Percentiles rank a stretch among this genome's conserved stretches.
Evolutionary conservation across 176 grass and related monocot genomes (phyloP).

Genomic region (Paspalum vaginatum): DNA sequence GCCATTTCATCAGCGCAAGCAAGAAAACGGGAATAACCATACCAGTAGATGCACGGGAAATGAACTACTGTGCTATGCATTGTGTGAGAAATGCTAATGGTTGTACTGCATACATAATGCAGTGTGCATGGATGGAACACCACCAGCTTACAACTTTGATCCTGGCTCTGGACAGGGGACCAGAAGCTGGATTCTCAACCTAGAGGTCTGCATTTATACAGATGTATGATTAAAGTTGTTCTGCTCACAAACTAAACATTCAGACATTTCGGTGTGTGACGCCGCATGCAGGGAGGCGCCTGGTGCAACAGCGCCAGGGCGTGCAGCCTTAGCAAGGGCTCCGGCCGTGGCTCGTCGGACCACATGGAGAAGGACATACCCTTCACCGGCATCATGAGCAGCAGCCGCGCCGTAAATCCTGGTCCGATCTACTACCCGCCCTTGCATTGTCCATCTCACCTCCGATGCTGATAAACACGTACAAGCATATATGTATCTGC

Average conservation of each 20-base stretch:
- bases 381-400: conserved; percentile 74
- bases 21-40: no score
- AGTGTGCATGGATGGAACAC: conserved; percentile 90
- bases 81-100: no score
- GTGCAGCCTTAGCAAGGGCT: conserved; percentile 48
- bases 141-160: conserved; percentile 71
- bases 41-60: neutral
- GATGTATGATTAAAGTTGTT: no score
- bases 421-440: conserved; percentile 18
- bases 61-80: no score
- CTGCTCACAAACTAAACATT: no score
- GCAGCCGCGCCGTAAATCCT: conserved; percentile 54
- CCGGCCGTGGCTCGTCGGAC: conserved; percentile 62
- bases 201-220: no score
- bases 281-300: conserved; percentile 58
- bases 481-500: neutral
- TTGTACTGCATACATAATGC: neutral
- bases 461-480: no score
- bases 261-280: neutral
- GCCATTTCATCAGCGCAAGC: no score
- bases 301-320: conserved; percentile 67
- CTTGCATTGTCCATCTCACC: neutral
- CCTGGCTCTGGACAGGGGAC: conserved; percentile 59
- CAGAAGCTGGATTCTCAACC: conserved; percentile 69
- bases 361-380: conserved; percentile 60